Base-by-base conservation (phyloP, 1,139 yeast genomes). In the Tardiomyces digboiensis region DNA sequence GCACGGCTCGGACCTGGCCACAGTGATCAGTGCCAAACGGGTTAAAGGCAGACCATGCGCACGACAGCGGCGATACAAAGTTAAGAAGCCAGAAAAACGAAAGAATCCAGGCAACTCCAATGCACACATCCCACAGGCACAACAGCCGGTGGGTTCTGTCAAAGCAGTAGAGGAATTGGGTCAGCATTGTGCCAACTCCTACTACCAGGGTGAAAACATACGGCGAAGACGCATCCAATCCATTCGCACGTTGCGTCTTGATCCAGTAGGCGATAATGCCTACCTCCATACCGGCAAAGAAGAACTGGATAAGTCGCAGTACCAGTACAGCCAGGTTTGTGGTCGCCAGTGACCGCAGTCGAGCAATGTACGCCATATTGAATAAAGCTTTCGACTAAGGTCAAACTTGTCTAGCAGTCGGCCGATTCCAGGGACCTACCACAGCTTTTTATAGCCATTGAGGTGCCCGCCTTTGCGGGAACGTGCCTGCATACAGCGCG, bases 151-250 rank as follows among this genome's bases (percentile, higher is more conserved):
- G 51, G 47, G 52, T 57, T 38, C 45, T 47, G 19, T 46, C 19
- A 46, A 58, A 56, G 45, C 64, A 60, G 54, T 60, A 60, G 43
- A 54, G 42, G 46, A 60, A 51, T 44, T 60, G 64, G 19, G 61
- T 58, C 29, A 55, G n/a, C 46, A 60, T 50, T 23, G 62, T 51
- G 41, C 49, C 43, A 39, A 52, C 51, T 10, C 55, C 57, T 2
- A 52, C 59, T 22, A 57, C 61, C 37, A 59, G 49, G 21, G 51
- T 48, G 44, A 59, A 60, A 4, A 54, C 49, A 39, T 53, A 56
- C 8, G 62, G 59, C 3, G 62, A 57, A 18, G 61, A 51, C 7
- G 62, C 58, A 4, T 44, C 16, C 12, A 49, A 46, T 10, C 54
- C 55, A 1, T 46, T 46, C 13, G 29, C 42, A 18, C 47, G 36